Percentiles rank a stretch among this genome's conserved stretches.
phyloP scores from a whole-genome alignment of 2,329 filamentous ascomycete species.

The Epichloe glyceriae region DNA sequence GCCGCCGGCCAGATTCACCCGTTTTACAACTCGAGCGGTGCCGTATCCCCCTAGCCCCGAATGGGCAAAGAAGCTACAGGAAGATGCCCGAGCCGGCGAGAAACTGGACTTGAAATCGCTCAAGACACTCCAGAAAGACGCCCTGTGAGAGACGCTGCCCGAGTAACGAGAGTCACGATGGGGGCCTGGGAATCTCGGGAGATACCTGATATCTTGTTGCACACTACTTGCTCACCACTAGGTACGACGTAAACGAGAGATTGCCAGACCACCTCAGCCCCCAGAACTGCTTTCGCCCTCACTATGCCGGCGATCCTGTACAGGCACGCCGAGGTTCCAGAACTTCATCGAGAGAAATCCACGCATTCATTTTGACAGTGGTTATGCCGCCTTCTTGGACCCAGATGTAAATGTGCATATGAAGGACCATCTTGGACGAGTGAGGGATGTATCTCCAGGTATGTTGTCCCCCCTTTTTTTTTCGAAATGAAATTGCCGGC shows the following conservation, averaged over 20 bases:
- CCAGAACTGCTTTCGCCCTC: constrained; percentile 25
- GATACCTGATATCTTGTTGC: no score
- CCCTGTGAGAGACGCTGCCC: neutral
- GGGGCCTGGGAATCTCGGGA: no score
- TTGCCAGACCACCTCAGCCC: constrained; percentile 21
- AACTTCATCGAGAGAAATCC: no score
- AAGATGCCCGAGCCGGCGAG: neutral
- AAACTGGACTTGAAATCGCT: neutral
- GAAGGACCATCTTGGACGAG: constrained; percentile 38
- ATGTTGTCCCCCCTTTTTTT: no score
- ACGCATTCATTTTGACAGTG: constrained; percentile 16
- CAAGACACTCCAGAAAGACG: neutral
- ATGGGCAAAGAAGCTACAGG: neutral
- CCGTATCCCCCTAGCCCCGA: neutral
- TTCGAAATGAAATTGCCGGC: no score
- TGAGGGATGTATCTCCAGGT: constrained; percentile 42
- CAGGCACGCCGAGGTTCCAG: no score
- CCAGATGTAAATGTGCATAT: constrained; percentile 39
- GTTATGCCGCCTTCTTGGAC: constrained; percentile 40
- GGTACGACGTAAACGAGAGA: constrained; percentile 21
- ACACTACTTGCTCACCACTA: constrained; percentile 6
- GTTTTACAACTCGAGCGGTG: neutral
- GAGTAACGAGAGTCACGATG: no score
- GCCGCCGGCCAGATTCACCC: neutral
- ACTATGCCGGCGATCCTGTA: no score